A percentile compares a stretch with the other conserved stretches of the same genome.
Evolutionary conservation across 192 early-diverging fungal genomes (phyloP).

Genomic region (Linnemannia elongata): DNA sequence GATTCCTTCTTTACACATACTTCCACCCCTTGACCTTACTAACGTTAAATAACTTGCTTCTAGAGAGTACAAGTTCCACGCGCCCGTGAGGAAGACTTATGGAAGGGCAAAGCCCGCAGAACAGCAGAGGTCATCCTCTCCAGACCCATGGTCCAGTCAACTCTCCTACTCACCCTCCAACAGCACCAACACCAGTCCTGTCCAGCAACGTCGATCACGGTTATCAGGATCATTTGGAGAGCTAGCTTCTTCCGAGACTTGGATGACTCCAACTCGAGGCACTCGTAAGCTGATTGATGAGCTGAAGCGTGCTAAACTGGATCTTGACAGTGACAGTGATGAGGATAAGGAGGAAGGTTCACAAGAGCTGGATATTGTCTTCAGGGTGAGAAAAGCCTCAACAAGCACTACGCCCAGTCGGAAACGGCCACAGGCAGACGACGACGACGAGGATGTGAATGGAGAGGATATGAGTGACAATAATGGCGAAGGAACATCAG

Average conservation of each 20-base stretch:
- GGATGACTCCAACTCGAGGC: conserved; percentile 20
- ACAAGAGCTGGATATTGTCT: neutral
- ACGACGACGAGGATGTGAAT: neutral
- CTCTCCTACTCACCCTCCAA: neutral
- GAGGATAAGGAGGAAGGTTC: neutral
- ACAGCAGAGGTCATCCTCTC: conserved; percentile 10
- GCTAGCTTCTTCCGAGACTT: conserved; percentile 1
- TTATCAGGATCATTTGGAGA: conserved; percentile 18
- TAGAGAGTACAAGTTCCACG: conserved; percentile 48
- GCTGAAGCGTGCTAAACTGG: conserved; percentile 26
- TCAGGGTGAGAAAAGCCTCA: neutral
- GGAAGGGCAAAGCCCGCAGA: conserved; percentile 20
- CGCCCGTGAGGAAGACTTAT: conserved; percentile 35
- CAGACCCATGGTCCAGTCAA: conserved; percentile 25
- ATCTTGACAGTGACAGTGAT: conserved; percentile 7
- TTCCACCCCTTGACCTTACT: neutral
- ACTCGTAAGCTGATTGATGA: conserved; percentile 19
- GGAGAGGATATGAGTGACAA: neutral
- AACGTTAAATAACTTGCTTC: neutral
- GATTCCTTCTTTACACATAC: neutral
- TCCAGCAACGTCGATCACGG: conserved; percentile 6
- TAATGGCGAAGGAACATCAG: neutral
- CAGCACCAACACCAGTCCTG: conserved; percentile 12
- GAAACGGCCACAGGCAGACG: neutral
- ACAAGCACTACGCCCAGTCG: neutral